Conservation (phyloP, 2,329 filamentous ascomycete genomes). For the Phialocephala sp. region DNA sequence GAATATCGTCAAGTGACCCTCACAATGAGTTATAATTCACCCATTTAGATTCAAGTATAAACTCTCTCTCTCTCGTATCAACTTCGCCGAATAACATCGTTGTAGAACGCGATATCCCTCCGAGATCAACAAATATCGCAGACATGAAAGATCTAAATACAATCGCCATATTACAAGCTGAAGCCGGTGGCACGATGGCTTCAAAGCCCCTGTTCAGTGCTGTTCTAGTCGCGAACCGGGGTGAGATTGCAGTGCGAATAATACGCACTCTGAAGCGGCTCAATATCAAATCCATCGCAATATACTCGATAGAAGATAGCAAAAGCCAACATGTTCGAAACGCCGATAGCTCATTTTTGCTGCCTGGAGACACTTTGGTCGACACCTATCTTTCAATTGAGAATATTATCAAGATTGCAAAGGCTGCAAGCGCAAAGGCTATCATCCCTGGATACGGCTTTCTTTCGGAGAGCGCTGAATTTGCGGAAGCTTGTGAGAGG, state of each 20-base stretch:
- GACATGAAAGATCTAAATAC: too few species aligned
- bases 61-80: too few species aligned
- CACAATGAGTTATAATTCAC: too few species aligned
- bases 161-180: not conserved
- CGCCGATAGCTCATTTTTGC: constrained; percentile 3
- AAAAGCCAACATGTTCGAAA: constrained; percentile 15
- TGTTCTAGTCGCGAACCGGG: constrained; percentile 47
- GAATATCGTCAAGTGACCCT: too few species aligned
- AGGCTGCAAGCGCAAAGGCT: constrained; percentile 57
- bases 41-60: too few species aligned
- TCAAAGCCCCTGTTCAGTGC: not conserved
- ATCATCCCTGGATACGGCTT: constrained; percentile 74
- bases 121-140: too few species aligned
- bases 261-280: constrained; percentile 17
- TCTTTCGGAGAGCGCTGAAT: constrained; percentile 66
- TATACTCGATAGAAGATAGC: constrained; percentile 15
- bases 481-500: constrained; percentile 57
- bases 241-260: constrained; percentile 19
- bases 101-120: too few species aligned
- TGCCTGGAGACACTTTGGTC: constrained; percentile 5
- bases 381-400: constrained; percentile 14
- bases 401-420: constrained; percentile 44
- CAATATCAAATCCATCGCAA: constrained; percentile 9
- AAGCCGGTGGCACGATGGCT: not conserved
- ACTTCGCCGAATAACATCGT: too few species aligned